phyloP scores from a whole-genome alignment of 352 stramenopile genomes.

The Globisporangium ultimum region DNA sequence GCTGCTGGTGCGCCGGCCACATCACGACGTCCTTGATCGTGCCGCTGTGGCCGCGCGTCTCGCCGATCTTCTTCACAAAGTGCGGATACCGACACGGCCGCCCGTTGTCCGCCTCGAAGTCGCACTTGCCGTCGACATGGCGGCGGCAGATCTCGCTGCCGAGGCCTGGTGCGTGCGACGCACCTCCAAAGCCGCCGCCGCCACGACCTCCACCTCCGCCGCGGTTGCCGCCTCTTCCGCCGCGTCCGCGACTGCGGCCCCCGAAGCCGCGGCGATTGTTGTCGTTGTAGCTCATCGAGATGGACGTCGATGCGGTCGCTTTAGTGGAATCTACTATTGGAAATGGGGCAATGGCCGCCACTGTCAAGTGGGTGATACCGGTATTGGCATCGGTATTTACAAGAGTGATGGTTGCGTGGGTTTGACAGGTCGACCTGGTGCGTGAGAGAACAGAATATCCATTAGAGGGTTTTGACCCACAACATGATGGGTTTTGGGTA shows the following conservation, averaged over 20 bases:
- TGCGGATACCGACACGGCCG: slow-evolving; percentile 74
- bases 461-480: too few relatives aligned
- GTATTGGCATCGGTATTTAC: too few relatives aligned
- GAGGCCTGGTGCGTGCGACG: slow-evolving; percentile 23
- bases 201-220: slow-evolving; percentile 25
- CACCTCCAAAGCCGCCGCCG: slow-evolving; percentile 26
- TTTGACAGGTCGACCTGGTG: too few relatives aligned
- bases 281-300: slow-evolving; percentile 56
- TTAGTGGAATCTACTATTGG: too few relatives aligned
- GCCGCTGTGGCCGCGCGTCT: slow-evolving; percentile 67
- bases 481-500: too few relatives aligned
- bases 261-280: slow-evolving; percentile 51
- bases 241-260: slow-evolving; percentile 48
- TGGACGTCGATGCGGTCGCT: slow-evolving; percentile 10
- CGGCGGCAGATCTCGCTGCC: slow-evolving; percentile 62
- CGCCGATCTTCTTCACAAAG: slow-evolving; percentile 82
- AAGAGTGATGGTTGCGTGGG: too few relatives aligned
- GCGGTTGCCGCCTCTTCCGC: slow-evolving; percentile 28
- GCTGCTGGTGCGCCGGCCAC: slow-evolving; percentile 67
- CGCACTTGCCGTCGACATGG: slow-evolving; percentile 68
- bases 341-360: too few relatives aligned
- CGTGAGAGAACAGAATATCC: too few relatives aligned
- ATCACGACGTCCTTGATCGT: slow-evolving; percentile 79
- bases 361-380: too few relatives aligned
- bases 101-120: slow-evolving; percentile 39